A percentile compares a stretch with the other conserved stretches of the same genome.
Evolutionary conservation across 805 yeast species (phyloP).

Genomic region (Pichia occidentalis): DNA sequence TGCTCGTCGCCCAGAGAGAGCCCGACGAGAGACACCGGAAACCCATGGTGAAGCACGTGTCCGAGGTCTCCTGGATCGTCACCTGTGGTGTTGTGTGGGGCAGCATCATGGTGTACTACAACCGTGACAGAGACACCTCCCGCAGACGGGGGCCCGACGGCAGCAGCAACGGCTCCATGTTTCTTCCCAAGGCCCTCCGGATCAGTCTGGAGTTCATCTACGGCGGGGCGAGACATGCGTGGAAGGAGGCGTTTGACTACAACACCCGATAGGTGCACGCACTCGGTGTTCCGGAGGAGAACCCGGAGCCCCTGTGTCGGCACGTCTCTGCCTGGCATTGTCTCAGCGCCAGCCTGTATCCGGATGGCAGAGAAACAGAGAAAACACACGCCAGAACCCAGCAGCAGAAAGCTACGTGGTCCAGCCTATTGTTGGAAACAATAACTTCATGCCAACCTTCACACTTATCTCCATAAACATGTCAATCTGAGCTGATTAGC

Average conservation of each 20-base stretch:
- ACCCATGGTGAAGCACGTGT: conserved; percentile 17
- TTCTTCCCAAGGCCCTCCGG: conserved; percentile 56
- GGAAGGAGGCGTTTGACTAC: conserved; percentile 28
- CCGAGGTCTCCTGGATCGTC: conserved; percentile 43
- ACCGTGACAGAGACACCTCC: conserved; percentile 53
- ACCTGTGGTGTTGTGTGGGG: conserved; percentile 70
- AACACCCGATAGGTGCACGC: neutral
- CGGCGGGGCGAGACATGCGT: conserved; percentile 42
- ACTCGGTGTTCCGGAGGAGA: neutral
- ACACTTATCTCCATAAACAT: no score
- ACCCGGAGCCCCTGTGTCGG: no score
- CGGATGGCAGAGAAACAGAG: no score
- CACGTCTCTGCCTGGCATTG: no score
- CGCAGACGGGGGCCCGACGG: no score
- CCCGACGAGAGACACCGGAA: neutral
- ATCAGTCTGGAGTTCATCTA: conserved; percentile 68
- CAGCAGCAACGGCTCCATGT: conserved; percentile 25
- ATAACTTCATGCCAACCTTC: no score
- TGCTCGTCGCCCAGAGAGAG: conserved; percentile 14
- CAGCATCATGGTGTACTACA: conserved; percentile 61
- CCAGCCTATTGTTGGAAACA: no score
- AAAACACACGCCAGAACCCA: no score
- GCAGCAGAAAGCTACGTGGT: no score
- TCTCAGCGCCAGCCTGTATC: no score
- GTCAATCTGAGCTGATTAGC: no score